Percentiles rank a stretch among this genome's conserved stretches.
Conservation (phyloP, 352 stramenopile species). For the Thalassiosira livingstoniorum region DNA sequence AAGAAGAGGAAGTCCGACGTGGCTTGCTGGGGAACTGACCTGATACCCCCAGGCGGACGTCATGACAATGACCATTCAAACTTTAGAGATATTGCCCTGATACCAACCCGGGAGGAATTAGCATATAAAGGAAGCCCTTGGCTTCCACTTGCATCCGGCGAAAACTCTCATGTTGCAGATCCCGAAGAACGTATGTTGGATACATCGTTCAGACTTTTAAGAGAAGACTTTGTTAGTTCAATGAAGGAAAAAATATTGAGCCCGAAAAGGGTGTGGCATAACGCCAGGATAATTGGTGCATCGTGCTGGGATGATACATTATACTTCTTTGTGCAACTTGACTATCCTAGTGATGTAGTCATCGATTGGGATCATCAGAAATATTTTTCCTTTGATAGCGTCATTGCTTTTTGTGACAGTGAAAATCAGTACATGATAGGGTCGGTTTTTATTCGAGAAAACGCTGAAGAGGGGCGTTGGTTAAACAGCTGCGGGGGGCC, state of each 20-base stretch:
- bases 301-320: conserved; percentile 37
- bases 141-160: conserved; percentile 56
- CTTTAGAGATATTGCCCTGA: conserved; percentile 72
- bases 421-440: conserved; percentile 24
- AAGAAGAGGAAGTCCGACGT: conserved; percentile 1
- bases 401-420: conserved; percentile 56
- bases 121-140: conserved; percentile 56
- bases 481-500: conserved; percentile 44
- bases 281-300: conserved; percentile 63
- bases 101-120: conserved; percentile 73
- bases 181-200: conserved; percentile 58
- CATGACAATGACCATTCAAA: conserved; percentile 77
- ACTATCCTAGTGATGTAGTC: conserved; percentile 20
- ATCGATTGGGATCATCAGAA: conserved; percentile 42
- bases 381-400: conserved; percentile 38
- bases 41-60: conserved; percentile 58
- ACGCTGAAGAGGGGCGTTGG: conserved; percentile 28
- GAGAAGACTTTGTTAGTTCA: conserved; percentile 70
- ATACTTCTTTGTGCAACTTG: conserved; percentile 58
- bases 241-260: conserved; percentile 65
- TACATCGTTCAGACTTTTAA: conserved; percentile 74
- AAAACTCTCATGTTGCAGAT: conserved; percentile 57
- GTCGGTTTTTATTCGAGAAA: conserved; percentile 39
- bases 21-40: conserved; percentile 58
- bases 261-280: conserved; percentile 47